Percentiles rank a stretch among this genome's conserved stretches.
These are phyloP conservation scores for Cafeteria roenbergensis DNA, from an alignment of 108 stramenopile species.

Conservation along the genomic window DNA sequence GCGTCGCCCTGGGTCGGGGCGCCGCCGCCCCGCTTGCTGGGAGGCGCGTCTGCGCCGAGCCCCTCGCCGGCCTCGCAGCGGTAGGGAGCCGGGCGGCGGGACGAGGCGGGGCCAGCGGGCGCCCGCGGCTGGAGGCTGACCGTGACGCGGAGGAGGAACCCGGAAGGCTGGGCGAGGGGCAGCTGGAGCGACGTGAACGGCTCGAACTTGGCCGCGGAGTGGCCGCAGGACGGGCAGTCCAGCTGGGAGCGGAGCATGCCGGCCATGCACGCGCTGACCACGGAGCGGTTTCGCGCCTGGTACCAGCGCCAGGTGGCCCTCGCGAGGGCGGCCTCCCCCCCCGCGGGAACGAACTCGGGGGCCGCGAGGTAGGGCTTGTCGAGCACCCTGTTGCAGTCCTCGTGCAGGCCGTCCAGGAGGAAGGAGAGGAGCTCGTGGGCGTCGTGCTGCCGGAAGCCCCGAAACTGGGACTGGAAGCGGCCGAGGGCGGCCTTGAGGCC, in stretches of 20 bases:
- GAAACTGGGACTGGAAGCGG: constrained; percentile 55
- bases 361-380: constrained; percentile 21
- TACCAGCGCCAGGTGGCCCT: constrained; percentile 48
- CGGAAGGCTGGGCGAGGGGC: constrained; percentile 73
- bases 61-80: too few relatives aligned
- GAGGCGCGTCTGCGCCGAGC: too few relatives aligned
- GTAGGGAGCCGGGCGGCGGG: too few relatives aligned
- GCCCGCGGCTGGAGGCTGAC: too few relatives aligned
- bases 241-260: constrained; percentile 67
- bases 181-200: constrained; percentile 81
- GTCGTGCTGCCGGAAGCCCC: constrained; percentile 92
- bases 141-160: too few relatives aligned
- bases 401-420: constrained; percentile 93
- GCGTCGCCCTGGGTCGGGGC: too few relatives aligned
- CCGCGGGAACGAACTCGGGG: background rate
- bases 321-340: constrained; percentile 4
- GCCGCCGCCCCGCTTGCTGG: too few relatives aligned
- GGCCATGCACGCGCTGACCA: constrained; percentile 60
- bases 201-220: constrained; percentile 88
- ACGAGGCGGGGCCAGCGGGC: too few relatives aligned
- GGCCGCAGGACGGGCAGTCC: constrained; percentile 71
- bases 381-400: constrained; percentile 84
- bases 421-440: constrained; percentile 89
- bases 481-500: constrained; percentile 59
- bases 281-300: constrained; percentile 53